Evolutionary conservation across 176 grass and related monocot species (phyloP).

Genomic region (Zoysia japonica): DNA sequence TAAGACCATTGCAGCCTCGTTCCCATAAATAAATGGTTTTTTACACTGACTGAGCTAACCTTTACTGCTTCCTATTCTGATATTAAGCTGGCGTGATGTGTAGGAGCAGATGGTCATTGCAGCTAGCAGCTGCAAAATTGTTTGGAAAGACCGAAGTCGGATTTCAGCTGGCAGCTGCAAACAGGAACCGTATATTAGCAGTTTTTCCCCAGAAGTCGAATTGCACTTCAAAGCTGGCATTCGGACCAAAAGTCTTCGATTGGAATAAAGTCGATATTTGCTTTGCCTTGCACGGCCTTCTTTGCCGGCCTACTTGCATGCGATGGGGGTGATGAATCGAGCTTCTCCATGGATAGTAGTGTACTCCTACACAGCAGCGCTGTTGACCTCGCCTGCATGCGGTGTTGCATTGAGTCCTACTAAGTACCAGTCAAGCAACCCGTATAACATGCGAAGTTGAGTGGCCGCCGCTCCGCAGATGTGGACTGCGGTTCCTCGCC

Average conservation of each 20-base stretch:
- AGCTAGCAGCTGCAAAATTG: not conserved
- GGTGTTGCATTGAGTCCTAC: not conserved
- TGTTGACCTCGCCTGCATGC: not conserved
- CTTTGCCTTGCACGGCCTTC: not conserved
- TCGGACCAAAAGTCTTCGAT: not conserved
- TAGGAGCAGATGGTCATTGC: not conserved
- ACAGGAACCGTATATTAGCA: not conserved
- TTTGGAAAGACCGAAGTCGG: not conserved
- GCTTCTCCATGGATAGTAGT: not conserved
- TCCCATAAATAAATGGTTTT: not conserved
- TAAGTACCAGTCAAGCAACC: not conserved
- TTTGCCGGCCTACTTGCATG: not conserved
- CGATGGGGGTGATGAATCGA: not conserved
- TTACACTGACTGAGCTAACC: not conserved
- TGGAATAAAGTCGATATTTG: slow-evolving; percentile 1
- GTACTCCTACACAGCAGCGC: too few relatives aligned
- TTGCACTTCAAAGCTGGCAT: not conserved
- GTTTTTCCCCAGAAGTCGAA: not conserved
- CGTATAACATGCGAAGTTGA: not conserved
- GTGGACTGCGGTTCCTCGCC: too few relatives aligned
- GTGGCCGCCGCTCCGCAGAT: not conserved
- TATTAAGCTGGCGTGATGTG: not conserved
- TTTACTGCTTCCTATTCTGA: not conserved
- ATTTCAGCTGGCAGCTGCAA: not conserved
- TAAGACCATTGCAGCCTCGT: not conserved